Conservation (phyloP, 257 asterid genomes). For the Primulina huaijiensis region DNA sequence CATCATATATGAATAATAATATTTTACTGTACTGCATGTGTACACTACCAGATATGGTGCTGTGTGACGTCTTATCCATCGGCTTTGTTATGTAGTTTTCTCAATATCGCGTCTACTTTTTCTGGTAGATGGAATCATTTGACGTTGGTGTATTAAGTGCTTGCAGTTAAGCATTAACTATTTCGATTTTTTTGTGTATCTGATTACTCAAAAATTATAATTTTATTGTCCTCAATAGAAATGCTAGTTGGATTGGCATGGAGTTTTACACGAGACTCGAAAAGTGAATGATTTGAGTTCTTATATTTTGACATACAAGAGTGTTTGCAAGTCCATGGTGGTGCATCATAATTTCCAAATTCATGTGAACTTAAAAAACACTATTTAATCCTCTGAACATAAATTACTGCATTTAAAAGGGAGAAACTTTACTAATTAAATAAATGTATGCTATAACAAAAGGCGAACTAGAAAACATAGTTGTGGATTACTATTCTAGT, state of each 20-base stretch:
- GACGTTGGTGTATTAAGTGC: conserved; percentile 1
- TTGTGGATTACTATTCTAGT: conserved; percentile 12
- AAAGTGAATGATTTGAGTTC: background rate
- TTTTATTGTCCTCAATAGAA: background rate
- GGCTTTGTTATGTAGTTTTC: conserved; percentile 6
- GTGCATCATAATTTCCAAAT: background rate
- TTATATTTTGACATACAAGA: background rate
- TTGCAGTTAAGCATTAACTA: background rate
- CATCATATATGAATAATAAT: conserved; percentile 10
- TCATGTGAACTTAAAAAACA: background rate
- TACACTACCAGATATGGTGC: conserved; percentile 12
- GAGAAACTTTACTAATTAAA: background rate
- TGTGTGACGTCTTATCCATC: conserved; percentile 5
- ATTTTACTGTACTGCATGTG: conserved; percentile 24
- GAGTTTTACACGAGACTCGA: background rate
- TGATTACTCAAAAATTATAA: too few relatives aligned
- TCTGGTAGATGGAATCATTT: background rate
- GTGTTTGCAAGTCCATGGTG: background rate
- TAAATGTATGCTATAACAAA: too few relatives aligned
- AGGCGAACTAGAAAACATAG: background rate
- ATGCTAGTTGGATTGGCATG: background rate
- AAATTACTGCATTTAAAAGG: background rate
- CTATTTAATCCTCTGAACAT: background rate
- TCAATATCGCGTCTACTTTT: background rate
- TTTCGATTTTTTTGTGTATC: background rate